A percentile compares a stretch with the other conserved stretches of the same genome.
Conservation (phyloP, 257 asterid genomes). For the Ocimum tenuiflorum region DNA sequence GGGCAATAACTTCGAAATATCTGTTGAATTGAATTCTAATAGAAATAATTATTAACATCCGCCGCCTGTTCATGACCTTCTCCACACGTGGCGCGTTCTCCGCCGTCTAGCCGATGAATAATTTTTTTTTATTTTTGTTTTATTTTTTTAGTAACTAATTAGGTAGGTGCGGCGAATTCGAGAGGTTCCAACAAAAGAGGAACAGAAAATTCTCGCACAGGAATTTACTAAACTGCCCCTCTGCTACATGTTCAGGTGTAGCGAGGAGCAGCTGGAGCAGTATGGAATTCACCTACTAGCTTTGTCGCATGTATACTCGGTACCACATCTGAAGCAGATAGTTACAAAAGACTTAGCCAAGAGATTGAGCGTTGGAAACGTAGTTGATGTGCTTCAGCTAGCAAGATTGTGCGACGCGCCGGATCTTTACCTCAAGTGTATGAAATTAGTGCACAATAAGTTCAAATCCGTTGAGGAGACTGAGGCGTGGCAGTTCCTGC, state of each 20-base stretch:
- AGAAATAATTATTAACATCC: background rate
- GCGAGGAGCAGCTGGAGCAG: conserved; percentile 67
- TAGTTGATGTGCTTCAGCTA: conserved; percentile 80
- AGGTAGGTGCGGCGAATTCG: conserved; percentile 26
- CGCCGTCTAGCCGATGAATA: background rate
- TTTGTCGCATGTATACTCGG: conserved; percentile 71
- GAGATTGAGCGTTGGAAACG: conserved; percentile 43
- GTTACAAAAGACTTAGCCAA: conserved; percentile 50
- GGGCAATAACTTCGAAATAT: background rate
- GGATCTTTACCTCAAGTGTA: conserved; percentile 62
- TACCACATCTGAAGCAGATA: conserved; percentile 72
- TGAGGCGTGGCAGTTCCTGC: conserved; percentile 85
- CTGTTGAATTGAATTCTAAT: conserved; percentile 14
- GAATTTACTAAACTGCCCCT: conserved; percentile 23
- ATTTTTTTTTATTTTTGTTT: too few species aligned
- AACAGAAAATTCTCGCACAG: background rate
- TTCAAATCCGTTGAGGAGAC: conserved; percentile 65
- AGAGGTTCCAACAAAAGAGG: conserved; percentile 15
- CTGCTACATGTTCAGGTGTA: conserved; percentile 39
- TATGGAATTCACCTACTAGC: conserved; percentile 75
- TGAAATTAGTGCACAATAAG: conserved; percentile 43
- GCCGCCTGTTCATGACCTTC: conserved; percentile 14
- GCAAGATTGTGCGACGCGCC: conserved; percentile 88
- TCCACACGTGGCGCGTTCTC: conserved; percentile 16
- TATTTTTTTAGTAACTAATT: background rate